Percentiles rank a stretch among this genome's conserved stretches.
These are phyloP conservation scores for Atalantia buxifolia DNA, from an alignment of 345 rosid genomes.

Conservation along the genomic window DNA sequence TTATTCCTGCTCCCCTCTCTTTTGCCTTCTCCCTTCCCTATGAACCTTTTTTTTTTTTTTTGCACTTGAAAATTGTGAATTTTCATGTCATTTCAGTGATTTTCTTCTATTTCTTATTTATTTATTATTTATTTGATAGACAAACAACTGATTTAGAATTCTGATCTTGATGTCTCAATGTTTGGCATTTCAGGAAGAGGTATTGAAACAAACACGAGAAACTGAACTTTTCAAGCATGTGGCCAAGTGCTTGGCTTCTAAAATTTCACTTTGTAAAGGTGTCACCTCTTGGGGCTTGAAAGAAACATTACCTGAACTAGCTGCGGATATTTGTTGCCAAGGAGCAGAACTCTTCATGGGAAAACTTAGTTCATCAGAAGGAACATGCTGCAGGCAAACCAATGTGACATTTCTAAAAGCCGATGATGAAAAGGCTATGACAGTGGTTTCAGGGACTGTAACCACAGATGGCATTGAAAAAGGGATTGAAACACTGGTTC, in stretches of 20 bases:
- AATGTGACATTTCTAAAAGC: slow-evolving; percentile 4
- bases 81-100: background rate
- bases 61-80: background rate
- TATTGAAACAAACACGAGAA: slow-evolving; percentile 17
- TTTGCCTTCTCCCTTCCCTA: background rate
- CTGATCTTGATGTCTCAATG: background rate
- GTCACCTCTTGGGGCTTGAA: background rate
- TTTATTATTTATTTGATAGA: background rate
- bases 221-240: slow-evolving; percentile 27
- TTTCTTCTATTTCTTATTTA: background rate
- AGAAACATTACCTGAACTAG: slow-evolving; percentile 20
- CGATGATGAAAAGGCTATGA: slow-evolving; percentile 7
- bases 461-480: slow-evolving; percentile 8
- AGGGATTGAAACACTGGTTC: slow-evolving; percentile 21
- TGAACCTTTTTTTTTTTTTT: background rate
- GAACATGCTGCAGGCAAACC: slow-evolving; percentile 16
- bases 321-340: slow-evolving; percentile 31
- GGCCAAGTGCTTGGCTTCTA: slow-evolving; percentile 13
- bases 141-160: background rate
- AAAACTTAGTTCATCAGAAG: slow-evolving; percentile 2
- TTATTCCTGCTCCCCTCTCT: background rate
- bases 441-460: slow-evolving; percentile 25
- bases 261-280: slow-evolving; percentile 11
- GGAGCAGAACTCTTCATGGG: slow-evolving; percentile 28
- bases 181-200: slow-evolving; percentile 22